Base-by-base conservation (phyloP, 257 asterid genomes). In the Capsicum rhomboideum region DNA sequence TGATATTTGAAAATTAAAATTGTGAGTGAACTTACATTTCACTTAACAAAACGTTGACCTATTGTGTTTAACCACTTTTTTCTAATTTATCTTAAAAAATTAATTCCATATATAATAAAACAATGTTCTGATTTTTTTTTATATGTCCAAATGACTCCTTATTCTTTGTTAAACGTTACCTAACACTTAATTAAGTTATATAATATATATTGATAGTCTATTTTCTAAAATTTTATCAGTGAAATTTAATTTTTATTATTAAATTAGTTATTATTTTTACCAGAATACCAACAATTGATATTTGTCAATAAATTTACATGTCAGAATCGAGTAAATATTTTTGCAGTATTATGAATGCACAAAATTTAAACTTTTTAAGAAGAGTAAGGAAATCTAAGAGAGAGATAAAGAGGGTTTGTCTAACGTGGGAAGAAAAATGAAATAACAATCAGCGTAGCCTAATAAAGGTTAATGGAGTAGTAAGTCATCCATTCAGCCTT, bases 381-480 rank as follows among this genome's bases (percentile, higher is more conserved):
- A 61, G 21, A 66, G 21, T 66, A 71, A 72, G 37, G 52, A 44
- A 72, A 44, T 42, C 4, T 13, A 23, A 21, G 37, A 58, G 17
- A 23, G 23, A 16, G 69, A 61, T 17, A 44, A 64, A 28, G 49
- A 72, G 61, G 61, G 80, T 42, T 66, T 18, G 87, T 72, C 79
- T 81, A 82, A 82, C 82, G 84, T 81, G 52, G 85, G 86, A 80
- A 83, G 31, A 80, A 79, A 61, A 78, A 77, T 18, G 87, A 50
- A 58, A 79, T 29, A 58, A 79, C 54, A 85, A 85, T 87, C 79
- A 83, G 82, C 72, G 74, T 77, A 56, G 61, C 85, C 84, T 85
- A 83, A 80, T 85, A 71, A 79, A 56, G 86, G 88, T 46, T n/a
- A 61, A 69, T 72, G 78, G 84, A 71, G 85, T 87, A 53, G 61